Conservation (phyloP, 768 basidiomycete genomes). For the Botryobasidium botryosum region DNA sequence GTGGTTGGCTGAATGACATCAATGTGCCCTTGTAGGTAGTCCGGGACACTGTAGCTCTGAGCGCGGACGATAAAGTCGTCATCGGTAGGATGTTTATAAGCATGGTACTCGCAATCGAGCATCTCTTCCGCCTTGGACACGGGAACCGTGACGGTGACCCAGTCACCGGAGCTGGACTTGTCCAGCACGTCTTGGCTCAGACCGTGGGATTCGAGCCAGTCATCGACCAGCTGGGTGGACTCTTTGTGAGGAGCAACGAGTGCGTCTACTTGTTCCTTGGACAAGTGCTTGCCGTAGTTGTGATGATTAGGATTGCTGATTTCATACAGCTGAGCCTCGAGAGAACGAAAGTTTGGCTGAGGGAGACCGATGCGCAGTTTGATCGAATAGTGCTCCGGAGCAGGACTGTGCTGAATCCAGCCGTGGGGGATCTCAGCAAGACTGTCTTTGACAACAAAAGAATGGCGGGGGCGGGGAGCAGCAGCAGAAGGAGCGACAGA, state of each 20-base stretch:
- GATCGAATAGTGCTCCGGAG: constrained; percentile 31
- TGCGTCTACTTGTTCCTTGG: constrained; percentile 46
- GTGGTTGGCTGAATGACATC: constrained; percentile 6
- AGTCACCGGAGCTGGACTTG: constrained; percentile 50
- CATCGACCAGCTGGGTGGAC: constrained; percentile 35
- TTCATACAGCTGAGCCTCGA: constrained; percentile 36
- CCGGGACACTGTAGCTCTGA: background rate
- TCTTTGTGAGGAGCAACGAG: constrained; percentile 40
- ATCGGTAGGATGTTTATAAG: background rate
- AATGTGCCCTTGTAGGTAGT: constrained; percentile 1
- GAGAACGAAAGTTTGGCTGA: constrained; percentile 33
- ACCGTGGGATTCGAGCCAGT: constrained; percentile 45
- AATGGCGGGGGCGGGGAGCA: no score
- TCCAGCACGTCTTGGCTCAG: constrained; percentile 29
- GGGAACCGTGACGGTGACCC: constrained; percentile 43
- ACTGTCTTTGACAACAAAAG: no score
- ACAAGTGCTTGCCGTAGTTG: constrained; percentile 40
- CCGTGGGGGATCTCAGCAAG: no score
- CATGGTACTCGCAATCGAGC: constrained; percentile 31
- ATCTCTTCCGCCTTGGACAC: constrained; percentile 46
- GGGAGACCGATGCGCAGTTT: constrained; percentile 39
- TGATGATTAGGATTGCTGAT: constrained; percentile 39
- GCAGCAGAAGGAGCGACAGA: no score
- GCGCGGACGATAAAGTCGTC: constrained; percentile 1
- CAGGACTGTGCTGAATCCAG: no score